These are phyloP conservation scores for Neopestalotiopsis clavispora DNA, from an alignment of 2,329 filamentous ascomycete species.

Conservation along the genomic window DNA sequence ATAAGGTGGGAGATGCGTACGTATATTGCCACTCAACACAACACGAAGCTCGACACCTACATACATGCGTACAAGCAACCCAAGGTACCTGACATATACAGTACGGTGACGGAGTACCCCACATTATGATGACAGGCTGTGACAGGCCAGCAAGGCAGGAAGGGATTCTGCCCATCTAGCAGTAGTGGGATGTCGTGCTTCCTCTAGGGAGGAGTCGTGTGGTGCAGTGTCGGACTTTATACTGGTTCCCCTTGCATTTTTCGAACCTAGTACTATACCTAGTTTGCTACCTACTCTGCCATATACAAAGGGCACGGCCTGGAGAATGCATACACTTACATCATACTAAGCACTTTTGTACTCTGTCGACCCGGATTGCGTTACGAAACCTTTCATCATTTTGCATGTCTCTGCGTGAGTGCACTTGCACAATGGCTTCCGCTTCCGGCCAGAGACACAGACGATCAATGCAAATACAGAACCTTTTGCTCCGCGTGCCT, in stretches of 20 bases:
- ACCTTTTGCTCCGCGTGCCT: not conserved
- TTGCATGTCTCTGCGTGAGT: not conserved
- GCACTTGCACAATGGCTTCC: not conserved
- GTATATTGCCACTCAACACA: not conserved
- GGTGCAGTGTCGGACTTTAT: not conserved
- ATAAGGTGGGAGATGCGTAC: not conserved
- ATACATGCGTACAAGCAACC: not conserved
- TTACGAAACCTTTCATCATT: not conserved
- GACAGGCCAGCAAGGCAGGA: not conserved
- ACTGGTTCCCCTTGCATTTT: not conserved
- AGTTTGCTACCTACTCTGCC: not conserved
- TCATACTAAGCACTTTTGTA: not conserved
- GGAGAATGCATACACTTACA: not conserved
- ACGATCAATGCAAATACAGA: not conserved
- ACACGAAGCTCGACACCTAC: not conserved
- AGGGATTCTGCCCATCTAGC: not conserved
- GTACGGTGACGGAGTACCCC: not conserved
- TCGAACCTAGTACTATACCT: not conserved
- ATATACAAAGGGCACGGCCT: not conserved
- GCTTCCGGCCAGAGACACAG: not conserved
- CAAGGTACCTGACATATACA: not conserved
- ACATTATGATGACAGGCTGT: not conserved
- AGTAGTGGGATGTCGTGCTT: constrained; percentile 1
- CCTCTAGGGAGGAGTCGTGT: not conserved
- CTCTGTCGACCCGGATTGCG: not conserved